Conservation (phyloP, 192 early-diverging fungal genomes). For the Powellomyces hirtus region DNA sequence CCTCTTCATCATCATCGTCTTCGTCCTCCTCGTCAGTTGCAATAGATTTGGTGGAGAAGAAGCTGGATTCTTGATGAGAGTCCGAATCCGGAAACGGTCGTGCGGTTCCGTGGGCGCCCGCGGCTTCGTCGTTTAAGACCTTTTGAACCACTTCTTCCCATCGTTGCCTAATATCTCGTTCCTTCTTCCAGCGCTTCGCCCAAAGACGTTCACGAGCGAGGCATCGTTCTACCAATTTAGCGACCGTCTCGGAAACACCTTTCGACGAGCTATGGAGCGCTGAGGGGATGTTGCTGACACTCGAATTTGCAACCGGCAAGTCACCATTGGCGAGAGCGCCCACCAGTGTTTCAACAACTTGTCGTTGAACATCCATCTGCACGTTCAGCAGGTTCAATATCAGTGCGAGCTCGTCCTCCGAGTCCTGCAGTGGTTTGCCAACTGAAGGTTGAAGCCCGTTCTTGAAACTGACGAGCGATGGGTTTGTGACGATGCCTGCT, state of each 20-base stretch:
- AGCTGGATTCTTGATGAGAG: no score
- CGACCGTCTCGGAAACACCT: constrained; percentile 25
- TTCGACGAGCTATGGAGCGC: constrained; percentile 24
- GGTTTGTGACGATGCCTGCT: not conserved
- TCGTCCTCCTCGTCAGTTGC: constrained; percentile 1
- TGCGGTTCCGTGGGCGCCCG: not conserved
- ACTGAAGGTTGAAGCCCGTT: not conserved
- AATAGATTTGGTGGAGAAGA: no score
- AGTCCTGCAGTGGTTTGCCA: no score
- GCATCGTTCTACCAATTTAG: constrained; percentile 9
- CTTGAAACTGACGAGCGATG: not conserved
- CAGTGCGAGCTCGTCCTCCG: not conserved
- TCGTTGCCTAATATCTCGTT: constrained; percentile 27
- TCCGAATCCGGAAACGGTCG: no score
- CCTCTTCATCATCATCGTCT: constrained; percentile 24
- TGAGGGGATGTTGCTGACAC: constrained; percentile 15
- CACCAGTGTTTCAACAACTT: constrained; percentile 25
- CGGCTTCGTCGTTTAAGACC: constrained; percentile 21
- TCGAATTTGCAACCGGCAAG: not conserved
- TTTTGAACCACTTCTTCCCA: constrained; percentile 38
- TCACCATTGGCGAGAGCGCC: not conserved
- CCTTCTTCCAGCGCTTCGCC: constrained; percentile 21
- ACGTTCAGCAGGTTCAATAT: constrained; percentile 28
- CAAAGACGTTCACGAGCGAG: constrained; percentile 25
- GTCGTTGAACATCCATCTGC: constrained; percentile 37